Conservation (phyloP, 192 early-diverging fungal species). For the Neocallimastix lanati region DNA sequence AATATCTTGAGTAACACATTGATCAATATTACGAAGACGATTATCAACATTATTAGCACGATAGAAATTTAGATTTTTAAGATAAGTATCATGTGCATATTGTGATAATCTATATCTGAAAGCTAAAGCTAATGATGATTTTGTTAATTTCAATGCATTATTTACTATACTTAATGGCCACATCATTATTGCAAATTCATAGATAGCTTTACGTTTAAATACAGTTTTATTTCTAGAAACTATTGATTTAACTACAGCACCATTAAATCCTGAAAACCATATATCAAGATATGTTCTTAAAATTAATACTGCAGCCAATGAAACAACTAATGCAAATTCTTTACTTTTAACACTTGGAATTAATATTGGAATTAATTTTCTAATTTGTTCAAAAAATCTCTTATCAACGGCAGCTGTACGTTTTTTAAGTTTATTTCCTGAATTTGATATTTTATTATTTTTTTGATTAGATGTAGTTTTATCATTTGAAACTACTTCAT, state of each 20-base stretch:
- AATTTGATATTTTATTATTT: neutral
- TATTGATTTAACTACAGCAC: slow-evolving; percentile 57
- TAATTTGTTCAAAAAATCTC: neutral
- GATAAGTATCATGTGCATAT: neutral
- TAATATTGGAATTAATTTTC: neutral
- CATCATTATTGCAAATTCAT: slow-evolving; percentile 51
- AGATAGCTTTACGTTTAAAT: slow-evolving; percentile 36
- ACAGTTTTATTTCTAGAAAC: slow-evolving; percentile 38
- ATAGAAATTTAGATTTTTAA: neutral
- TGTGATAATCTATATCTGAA: neutral
- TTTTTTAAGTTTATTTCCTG: neutral
- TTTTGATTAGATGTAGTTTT: neutral
- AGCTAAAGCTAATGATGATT: neutral
- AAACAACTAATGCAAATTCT: neutral
- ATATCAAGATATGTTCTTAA: neutral
- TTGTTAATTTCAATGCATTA: neutral
- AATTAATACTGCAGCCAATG: neutral
- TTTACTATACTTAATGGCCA: neutral
- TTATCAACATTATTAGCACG: slow-evolving; percentile 60
- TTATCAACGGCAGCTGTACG: neutral
- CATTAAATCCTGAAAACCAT: slow-evolving; percentile 10
- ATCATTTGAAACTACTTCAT: neutral
- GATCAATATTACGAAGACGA: slow-evolving; percentile 59
- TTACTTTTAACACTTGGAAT: neutral
- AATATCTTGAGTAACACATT: slow-evolving; percentile 81